phyloP scores from a whole-genome alignment of 169 alveolate species.

The Eimeria maxima region DNA sequence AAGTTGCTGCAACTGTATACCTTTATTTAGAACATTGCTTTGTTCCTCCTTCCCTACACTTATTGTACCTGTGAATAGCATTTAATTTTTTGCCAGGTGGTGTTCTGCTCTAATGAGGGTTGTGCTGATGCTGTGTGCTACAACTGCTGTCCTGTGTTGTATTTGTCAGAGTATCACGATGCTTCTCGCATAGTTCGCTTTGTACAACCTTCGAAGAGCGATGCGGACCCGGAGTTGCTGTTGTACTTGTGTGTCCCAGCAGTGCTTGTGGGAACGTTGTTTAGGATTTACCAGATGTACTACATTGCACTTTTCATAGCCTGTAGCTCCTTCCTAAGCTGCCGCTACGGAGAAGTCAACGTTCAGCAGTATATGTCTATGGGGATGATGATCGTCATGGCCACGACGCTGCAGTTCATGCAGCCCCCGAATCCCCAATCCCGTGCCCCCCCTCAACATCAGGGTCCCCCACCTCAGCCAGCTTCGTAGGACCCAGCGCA shows the following conservation, averaged over 20 bases:
- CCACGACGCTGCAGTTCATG: constrained; percentile 59
- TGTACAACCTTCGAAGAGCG: constrained; percentile 18
- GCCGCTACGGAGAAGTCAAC: constrained; percentile 53
- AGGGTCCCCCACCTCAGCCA: constrained; percentile 8
- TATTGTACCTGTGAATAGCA: too few relatives aligned
- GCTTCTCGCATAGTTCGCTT: constrained; percentile 38
- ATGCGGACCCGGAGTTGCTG: constrained; percentile 52
- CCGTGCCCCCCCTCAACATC: not conserved
- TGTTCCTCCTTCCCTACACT: too few relatives aligned
- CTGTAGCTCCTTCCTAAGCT: constrained; percentile 33
- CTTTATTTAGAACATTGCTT: too few relatives aligned
- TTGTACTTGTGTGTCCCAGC: constrained; percentile 61
- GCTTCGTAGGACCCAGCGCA: not conserved
- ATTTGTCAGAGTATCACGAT: constrained; percentile 55
- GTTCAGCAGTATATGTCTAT: constrained; percentile 19
- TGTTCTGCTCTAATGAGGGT: not conserved
- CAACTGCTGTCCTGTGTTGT: not conserved
- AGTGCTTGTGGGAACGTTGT: constrained; percentile 41
- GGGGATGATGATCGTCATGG: constrained; percentile 64
- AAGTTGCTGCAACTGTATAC: too few relatives aligned
- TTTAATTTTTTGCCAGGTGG: too few relatives aligned
- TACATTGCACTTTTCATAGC: constrained; percentile 52
- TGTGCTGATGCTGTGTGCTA: not conserved
- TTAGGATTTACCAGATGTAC: constrained; percentile 24
- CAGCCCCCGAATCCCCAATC: constrained; percentile 17